Base-by-base conservation (phyloP, 306 rosid genomes). In the Corylus avellana region DNA sequence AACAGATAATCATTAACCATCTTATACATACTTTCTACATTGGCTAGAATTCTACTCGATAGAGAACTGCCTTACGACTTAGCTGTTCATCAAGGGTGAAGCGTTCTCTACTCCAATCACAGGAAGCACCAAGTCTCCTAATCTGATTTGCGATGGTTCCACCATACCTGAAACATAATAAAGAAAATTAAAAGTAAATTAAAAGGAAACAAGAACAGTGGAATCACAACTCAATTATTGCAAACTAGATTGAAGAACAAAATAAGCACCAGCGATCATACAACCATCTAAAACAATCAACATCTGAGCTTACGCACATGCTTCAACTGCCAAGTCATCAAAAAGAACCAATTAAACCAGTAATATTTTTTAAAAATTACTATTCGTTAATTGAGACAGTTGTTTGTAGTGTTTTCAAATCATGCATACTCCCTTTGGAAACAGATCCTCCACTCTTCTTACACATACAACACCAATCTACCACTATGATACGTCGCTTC, bases 1-100 rank as follows among this genome's bases (percentile, higher is more conserved):
- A 69, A 27, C 9, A 62, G 46, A 78, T 2, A 29, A 58, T 76
- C 59, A 77, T 66, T 76, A 82, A 55, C 64, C 42, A 56, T 74
- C 67, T 69, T 12, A 54, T 51, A 70, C 25, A 75, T 27, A 76
- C 39, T 68, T 48, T 78, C 70, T 75, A 74, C 73, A 75, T 35
- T 67, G 50, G 81, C 46, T 70, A 85, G 55, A 83, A 78, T 84
- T 84, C 80, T 74, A 86, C 51, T 77, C 27, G 76, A 88, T 75
- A 85, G 91, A 86, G 82, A 90, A 88, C 86, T 79, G 85, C 82
- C 98, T 94, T 94, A 94, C 98, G 89, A 94, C 95, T 94, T 91
- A 92, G 98, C 91, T 94, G 97, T 84, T 91, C 93, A 88, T 94
- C 97, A 75, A 94, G 98, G 79, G 98, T 94, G 83, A 94, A 94